These are phyloP conservation scores for Leptographium radiaticola DNA, from an alignment of 2,329 filamentous ascomycete species.

Conservation along the genomic window DNA sequence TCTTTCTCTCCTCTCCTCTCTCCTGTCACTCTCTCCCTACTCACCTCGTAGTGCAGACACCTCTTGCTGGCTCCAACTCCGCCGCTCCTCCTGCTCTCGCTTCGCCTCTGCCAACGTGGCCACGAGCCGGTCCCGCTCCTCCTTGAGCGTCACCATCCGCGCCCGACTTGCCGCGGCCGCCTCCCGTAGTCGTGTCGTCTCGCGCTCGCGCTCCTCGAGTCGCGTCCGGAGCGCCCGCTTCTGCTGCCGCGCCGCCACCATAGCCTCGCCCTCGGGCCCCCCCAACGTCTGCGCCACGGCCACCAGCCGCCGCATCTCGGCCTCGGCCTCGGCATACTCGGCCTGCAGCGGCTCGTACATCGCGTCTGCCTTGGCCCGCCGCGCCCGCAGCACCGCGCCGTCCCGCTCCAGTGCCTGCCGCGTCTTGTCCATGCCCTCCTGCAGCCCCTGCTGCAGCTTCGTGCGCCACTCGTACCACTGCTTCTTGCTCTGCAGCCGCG, in stretches of 20 bases:
- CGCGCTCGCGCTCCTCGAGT: conserved; percentile 53
- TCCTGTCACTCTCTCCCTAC: conserved; percentile 9
- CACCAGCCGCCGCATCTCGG: conserved; percentile 55
- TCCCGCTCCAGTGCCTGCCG: conserved; percentile 66
- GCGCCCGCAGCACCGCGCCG: conserved; percentile 49
- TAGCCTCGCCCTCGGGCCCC: conserved; percentile 67
- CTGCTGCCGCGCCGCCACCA: conserved; percentile 58
- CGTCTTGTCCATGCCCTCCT: conserved; percentile 65
- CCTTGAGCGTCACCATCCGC: conserved; percentile 46
- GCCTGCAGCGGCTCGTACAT: conserved; percentile 53
- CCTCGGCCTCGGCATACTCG: conserved; percentile 46
- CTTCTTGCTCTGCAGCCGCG: conserved; percentile 78
- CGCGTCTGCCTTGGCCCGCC: conserved; percentile 54
- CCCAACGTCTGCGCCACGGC: conserved; percentile 61
- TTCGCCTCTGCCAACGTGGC: conserved; percentile 74
- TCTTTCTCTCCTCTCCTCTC: too few relatives aligned
- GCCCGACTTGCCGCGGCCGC: conserved; percentile 56
- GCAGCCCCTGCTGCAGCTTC: conserved; percentile 70
- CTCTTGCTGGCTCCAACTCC: conserved; percentile 77
- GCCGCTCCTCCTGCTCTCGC: conserved; percentile 70
- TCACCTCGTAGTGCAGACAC: conserved; percentile 67
- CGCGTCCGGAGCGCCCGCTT: conserved; percentile 53
- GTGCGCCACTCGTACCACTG: conserved; percentile 98
- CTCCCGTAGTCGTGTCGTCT: conserved; percentile 52
- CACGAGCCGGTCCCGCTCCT: conserved; percentile 55